Evolutionary conservation across 1,139 yeast species (phyloP).

Genomic region (Pichia sp.): DNA sequence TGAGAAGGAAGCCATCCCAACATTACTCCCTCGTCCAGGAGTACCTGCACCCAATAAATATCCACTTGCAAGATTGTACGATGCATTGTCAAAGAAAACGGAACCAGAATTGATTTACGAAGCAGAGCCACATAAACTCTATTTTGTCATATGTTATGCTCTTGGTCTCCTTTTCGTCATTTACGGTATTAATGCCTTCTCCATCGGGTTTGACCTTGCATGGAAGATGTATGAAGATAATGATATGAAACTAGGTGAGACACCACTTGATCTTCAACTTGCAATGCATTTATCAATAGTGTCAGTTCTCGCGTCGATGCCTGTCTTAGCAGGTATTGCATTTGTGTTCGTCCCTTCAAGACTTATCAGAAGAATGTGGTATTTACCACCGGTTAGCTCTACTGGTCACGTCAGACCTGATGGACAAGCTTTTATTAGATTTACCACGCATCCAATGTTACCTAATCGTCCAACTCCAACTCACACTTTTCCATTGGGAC

Average conservation of each 20-base stretch:
- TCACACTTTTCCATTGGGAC: constrained; percentile 54
- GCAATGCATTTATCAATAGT: constrained; percentile 31
- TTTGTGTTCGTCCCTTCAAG: constrained; percentile 55
- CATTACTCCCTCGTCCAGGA: constrained; percentile 64
- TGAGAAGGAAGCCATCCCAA: constrained; percentile 58
- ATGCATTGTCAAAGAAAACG: constrained; percentile 46
- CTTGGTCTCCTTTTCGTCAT: constrained; percentile 61
- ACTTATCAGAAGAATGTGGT: constrained; percentile 69
- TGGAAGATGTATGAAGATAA: constrained; percentile 54
- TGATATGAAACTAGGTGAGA: constrained; percentile 33
- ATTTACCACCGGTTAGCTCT: constrained; percentile 39
- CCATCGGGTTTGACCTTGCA: constrained; percentile 51
- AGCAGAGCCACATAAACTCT: constrained; percentile 75
- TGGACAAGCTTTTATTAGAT: constrained; percentile 38
- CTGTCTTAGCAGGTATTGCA: constrained; percentile 34
- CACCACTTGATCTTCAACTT: constrained; percentile 22
- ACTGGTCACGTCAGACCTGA: constrained; percentile 28
- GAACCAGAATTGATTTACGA: constrained; percentile 75
- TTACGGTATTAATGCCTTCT: constrained; percentile 56
- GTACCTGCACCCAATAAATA: constrained; percentile 62
- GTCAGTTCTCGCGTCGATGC: constrained; percentile 37
- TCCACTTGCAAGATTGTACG: constrained; percentile 58
- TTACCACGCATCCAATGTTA: constrained; percentile 66
- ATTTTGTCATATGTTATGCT: constrained; percentile 63
- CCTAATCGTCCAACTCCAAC: constrained; percentile 79